phyloP scores from a whole-genome alignment of 1,284 basidiomycete species.

The Apiotrichum laibachii region DNA sequence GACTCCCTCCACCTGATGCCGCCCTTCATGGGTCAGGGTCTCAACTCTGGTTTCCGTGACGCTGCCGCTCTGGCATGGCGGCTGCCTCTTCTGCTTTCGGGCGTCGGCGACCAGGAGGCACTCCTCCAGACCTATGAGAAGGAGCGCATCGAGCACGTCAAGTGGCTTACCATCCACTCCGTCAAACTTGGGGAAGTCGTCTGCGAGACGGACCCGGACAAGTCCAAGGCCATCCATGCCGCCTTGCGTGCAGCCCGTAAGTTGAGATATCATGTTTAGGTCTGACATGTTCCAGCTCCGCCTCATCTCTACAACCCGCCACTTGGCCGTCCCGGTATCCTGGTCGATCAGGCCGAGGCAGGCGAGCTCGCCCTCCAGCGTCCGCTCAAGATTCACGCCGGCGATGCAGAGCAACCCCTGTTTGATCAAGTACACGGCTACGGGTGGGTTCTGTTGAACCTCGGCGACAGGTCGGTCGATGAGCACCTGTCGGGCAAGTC shows the following conservation, averaged over 20 bases:
- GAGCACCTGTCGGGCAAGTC: not conserved
- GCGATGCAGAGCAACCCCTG: not conserved
- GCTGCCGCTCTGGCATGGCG: conserved; percentile 24
- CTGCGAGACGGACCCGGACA: conserved; percentile 23
- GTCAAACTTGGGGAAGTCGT: conserved; percentile 22
- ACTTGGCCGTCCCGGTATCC: conserved; percentile 12
- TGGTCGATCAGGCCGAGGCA: conserved; percentile 11
- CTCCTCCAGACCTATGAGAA: conserved; percentile 20
- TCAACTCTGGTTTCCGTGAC: conserved; percentile 29
- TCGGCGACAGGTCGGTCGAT: not conserved
- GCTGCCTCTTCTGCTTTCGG: conserved; percentile 17
- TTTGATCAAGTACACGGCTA: conserved; percentile 13
- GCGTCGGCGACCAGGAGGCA: conserved; percentile 2
- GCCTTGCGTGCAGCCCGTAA: conserved; percentile 5
- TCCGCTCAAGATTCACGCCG: not conserved
- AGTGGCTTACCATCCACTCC: conserved; percentile 10
- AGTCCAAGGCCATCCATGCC: conserved; percentile 12
- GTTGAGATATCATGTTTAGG: not conserved
- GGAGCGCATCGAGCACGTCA: conserved; percentile 21
- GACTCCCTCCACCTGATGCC: conserved; percentile 27
- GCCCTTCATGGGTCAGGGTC: conserved; percentile 30
- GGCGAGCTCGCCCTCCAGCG: conserved; percentile 12
- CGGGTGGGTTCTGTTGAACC: conserved; percentile 14
- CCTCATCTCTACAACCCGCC: conserved; percentile 9
- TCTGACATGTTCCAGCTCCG: not conserved